phyloP scores from a whole-genome alignment of 176 grass and related monocot genomes.

The Dactylis glomerata region DNA sequence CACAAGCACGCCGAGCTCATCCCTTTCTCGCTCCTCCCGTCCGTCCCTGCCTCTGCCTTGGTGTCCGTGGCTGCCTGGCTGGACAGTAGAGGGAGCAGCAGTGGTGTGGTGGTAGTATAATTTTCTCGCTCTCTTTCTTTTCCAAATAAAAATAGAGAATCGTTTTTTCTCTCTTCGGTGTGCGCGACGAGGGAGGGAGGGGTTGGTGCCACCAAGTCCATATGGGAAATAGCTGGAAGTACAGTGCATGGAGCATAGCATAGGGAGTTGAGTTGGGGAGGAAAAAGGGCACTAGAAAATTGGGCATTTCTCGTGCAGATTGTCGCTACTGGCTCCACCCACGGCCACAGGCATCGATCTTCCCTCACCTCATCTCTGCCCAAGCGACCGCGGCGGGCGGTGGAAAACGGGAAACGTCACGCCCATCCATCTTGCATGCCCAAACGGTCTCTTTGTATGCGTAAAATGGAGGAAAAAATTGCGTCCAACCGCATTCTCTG shows the following conservation, averaged over 20 bases:
- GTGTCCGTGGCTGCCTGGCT: slow-evolving; percentile 46
- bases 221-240: slow-evolving; percentile 51
- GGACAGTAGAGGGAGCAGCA: slow-evolving; percentile 30
- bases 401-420: slow-evolving; percentile 12
- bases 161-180: not conserved
- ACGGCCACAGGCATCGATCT: not conserved
- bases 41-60: slow-evolving; percentile 31
- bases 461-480: no score
- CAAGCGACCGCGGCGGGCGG: not conserved
- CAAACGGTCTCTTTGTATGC: no score
- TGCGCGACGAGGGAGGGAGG: not conserved
- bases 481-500: no score
- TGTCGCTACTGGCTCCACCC: slow-evolving; percentile 40
- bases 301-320: slow-evolving; percentile 27
- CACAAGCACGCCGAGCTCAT: slow-evolving; percentile 29
- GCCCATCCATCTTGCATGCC: no score
- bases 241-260: not conserved
- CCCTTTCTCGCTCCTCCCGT: slow-evolving; percentile 6
- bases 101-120: slow-evolving; percentile 23
- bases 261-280: slow-evolving; percentile 20
- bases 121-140: slow-evolving; percentile 9
- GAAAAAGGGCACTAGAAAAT: not conserved
- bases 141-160: not conserved
- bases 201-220: slow-evolving; percentile 54
- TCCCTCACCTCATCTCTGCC: not conserved